A percentile compares a stretch with the other conserved stretches of the same genome.
These are phyloP conservation scores for Scorias spongiosa DNA, from an alignment of 2,329 filamentous ascomycete genomes.

Conservation along the genomic window DNA sequence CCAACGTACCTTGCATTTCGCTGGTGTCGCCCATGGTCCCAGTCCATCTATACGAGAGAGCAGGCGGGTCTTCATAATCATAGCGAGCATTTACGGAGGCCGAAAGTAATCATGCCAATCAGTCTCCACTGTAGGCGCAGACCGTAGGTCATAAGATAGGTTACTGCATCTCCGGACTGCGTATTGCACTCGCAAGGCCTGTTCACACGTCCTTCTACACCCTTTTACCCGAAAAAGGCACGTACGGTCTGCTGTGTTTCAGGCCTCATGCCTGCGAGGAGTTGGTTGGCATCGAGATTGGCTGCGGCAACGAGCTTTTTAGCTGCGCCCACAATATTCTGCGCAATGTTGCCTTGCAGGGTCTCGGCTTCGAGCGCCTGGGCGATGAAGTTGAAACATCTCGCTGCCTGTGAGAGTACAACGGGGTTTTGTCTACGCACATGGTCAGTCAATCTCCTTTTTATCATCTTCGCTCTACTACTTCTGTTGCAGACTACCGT, in stretches of 20 bases:
- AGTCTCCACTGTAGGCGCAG: too few relatives aligned
- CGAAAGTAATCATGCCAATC: too few relatives aligned
- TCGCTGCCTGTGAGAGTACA: constrained; percentile 60
- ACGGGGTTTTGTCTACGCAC: constrained; percentile 61
- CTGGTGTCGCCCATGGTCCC: too few relatives aligned
- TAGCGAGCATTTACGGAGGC: too few relatives aligned
- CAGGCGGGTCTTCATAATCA: too few relatives aligned
- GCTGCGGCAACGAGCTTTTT: constrained; percentile 63
- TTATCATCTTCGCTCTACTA: neutral
- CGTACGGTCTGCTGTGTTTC: constrained; percentile 55
- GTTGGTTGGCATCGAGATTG: constrained; percentile 57
- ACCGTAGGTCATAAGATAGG: too few relatives aligned
- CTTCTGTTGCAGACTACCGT: neutral
- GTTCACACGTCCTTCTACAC: too few relatives aligned
- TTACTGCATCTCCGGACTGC: too few relatives aligned
- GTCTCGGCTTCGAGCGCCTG: constrained; percentile 85
- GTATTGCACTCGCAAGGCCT: too few relatives aligned
- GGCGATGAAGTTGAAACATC: constrained; percentile 71
- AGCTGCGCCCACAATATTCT: constrained; percentile 58
- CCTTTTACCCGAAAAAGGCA: constrained; percentile 20
- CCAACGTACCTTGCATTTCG: too few relatives aligned
- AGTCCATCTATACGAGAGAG: too few relatives aligned
- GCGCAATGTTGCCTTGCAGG: constrained; percentile 68
- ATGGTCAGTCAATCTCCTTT: constrained; percentile 2
- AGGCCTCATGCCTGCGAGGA: constrained; percentile 59